Evolutionary conservation across 148 eudicot genomes (phyloP).

Genomic region (Rhododendron mucronatum): DNA sequence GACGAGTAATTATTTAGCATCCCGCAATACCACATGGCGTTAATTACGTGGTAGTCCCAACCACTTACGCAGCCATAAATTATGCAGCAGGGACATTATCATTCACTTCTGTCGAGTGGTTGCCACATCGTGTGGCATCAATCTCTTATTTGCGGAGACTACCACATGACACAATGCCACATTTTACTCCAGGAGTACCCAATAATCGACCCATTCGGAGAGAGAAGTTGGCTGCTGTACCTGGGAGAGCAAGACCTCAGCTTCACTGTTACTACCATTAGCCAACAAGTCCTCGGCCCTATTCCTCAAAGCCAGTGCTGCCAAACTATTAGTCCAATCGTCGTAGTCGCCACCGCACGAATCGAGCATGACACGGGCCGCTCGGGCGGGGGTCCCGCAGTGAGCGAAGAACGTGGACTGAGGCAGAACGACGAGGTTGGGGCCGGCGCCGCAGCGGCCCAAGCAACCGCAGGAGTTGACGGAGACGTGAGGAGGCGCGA

Average conservation of each 20-base stretch:
- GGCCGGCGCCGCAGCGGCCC: conserved; percentile 73
- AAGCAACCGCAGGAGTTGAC: conserved; percentile 68
- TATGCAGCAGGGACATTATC: neutral
- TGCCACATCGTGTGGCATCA: too few relatives aligned
- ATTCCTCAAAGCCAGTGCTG: conserved; percentile 71
- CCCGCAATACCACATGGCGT: too few relatives aligned
- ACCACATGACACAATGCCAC: too few relatives aligned
- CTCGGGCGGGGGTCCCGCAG: conserved; percentile 59
- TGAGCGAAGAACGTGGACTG: conserved; percentile 35
- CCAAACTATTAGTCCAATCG: conserved; percentile 40
- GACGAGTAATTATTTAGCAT: too few relatives aligned
- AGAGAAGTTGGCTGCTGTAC: conserved; percentile 9
- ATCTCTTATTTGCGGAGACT: too few relatives aligned
- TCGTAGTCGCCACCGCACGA: conserved; percentile 30
- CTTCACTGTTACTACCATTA: conserved; percentile 24
- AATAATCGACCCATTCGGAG: neutral
- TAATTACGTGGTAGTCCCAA: too few relatives aligned
- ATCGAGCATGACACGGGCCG: conserved; percentile 31
- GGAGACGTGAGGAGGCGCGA: conserved; percentile 52
- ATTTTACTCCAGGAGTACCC: too few relatives aligned
- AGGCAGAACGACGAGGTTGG: conserved; percentile 70
- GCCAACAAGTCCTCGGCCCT: conserved; percentile 51
- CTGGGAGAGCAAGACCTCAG: conserved; percentile 58
- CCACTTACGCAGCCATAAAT: neutral
- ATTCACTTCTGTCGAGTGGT: too few relatives aligned